These are phyloP conservation scores for Arabidopsis suecica DNA, from an alignment of 345 rosid genomes.

Conservation along the genomic window DNA sequence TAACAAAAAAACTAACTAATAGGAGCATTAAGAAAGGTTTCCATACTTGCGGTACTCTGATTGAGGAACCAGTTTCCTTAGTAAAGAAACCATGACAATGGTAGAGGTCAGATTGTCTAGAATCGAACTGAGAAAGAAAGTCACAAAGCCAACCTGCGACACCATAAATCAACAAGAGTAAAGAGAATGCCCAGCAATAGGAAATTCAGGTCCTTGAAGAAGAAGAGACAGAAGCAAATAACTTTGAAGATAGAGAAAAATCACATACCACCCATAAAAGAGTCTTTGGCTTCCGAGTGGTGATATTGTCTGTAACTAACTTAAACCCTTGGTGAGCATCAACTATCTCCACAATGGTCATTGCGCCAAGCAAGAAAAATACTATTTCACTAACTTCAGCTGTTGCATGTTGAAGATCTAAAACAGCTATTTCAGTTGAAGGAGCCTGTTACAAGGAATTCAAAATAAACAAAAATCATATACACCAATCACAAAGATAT, in stretches of 20 bases:
- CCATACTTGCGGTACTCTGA: constrained; percentile 97
- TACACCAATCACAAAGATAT: neutral
- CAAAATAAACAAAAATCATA: constrained; percentile 21
- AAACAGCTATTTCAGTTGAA: constrained; percentile 87
- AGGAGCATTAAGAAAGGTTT: constrained; percentile 9
- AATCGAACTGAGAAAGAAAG: constrained; percentile 90
- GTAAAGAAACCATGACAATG: constrained; percentile 91
- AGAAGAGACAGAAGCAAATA: constrained; percentile 20
- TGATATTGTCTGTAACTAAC: constrained; percentile 94
- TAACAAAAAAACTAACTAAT: neutral
- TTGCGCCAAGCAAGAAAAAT: constrained; percentile 95
- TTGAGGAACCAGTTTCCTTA: constrained; percentile 86
- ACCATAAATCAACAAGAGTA: constrained; percentile 35
- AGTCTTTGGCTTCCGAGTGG: constrained; percentile 81
- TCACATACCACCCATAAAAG: constrained; percentile 93
- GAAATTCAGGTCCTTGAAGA: neutral
- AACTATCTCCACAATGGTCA: constrained; percentile 97
- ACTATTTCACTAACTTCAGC: constrained; percentile 97
- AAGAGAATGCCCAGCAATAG: neutral
- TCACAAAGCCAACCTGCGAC: constrained; percentile 84
- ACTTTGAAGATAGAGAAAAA: constrained; percentile 14
- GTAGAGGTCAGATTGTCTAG: constrained; percentile 97
- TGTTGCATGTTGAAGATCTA: constrained; percentile 86
- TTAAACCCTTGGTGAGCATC: constrained; percentile 99
- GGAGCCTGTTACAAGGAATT: constrained; percentile 76